Evolutionary conservation across 1,139 yeast genomes (phyloP).

Genomic region (Protomyces gravidus): DNA sequence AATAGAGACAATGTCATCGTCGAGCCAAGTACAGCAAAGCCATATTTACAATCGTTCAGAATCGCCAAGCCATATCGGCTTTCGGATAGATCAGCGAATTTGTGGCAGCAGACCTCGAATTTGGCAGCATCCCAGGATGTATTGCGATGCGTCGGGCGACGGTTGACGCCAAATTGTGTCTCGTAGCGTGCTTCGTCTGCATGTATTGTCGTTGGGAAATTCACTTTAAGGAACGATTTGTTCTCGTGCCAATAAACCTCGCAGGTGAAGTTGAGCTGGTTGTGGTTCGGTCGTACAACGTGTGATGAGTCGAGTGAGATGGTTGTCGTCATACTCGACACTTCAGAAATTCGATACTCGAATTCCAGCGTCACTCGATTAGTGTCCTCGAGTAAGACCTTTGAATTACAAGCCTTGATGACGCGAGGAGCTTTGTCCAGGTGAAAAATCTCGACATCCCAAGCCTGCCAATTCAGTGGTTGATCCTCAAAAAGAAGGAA

Average conservation of each 20-base stretch:
- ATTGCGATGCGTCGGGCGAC: conserved; percentile 88
- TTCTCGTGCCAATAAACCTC: conserved; percentile 83
- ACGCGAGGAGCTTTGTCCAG: conserved; percentile 62
- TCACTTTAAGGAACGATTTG: conserved; percentile 85
- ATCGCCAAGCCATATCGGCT: conserved; percentile 81
- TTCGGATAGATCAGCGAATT: conserved; percentile 87
- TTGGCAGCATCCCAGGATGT: conserved; percentile 95
- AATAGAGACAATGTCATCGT: conserved; percentile 68
- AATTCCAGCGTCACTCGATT: conserved; percentile 61
- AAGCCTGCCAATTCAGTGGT: conserved; percentile 90
- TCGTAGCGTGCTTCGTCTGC: conserved; percentile 79
- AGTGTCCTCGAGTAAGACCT: conserved; percentile 53
- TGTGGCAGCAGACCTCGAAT: conserved; percentile 92
- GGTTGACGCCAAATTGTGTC: conserved; percentile 86
- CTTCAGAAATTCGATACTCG: conserved; percentile 52
- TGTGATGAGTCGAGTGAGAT: conserved; percentile 75
- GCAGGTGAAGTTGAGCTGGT: conserved; percentile 53
- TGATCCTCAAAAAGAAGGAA: conserved; percentile 79
- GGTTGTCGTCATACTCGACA: conserved; percentile 60
- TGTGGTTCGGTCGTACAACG: conserved; percentile 53
- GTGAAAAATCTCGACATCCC: conserved; percentile 93
- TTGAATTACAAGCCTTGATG: conserved; percentile 66
- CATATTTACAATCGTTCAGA: conserved; percentile 80
- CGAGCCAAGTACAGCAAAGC: conserved; percentile 87
- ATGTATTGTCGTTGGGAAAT: conserved; percentile 81